Base-by-base conservation (phyloP, 306 rosid genomes). In the Medicago ruthenica region DNA sequence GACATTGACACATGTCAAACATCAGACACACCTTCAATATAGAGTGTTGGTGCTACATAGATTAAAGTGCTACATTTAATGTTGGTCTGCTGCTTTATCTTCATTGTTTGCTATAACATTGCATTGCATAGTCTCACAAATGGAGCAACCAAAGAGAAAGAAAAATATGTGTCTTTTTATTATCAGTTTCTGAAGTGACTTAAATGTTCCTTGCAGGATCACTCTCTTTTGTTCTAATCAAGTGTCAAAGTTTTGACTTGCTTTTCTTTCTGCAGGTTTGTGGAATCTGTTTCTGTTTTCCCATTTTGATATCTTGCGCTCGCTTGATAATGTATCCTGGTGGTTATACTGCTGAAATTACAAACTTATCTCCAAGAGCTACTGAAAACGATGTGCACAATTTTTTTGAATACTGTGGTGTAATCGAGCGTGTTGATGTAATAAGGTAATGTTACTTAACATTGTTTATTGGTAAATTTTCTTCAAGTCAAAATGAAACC, bases 321-420 rank as follows among this genome's bases (percentile, higher is more conserved):
- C 76, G 36, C 72, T 75, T 57, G 44, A 16, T 62, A 70, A 81
- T 95, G 99, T 80, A 85, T 81, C 68, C 77, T 8, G 88, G 83
- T 76, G 90, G 92, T 63, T 95, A 88, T 86, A 84, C 91, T 62
- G 96, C 89, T 76, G 93, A 87, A 85, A 88, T 90, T 67, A 87
- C 97, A 42, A 81, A 83, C 87, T 83, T 92, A 73, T 92, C 98
- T 41, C 87, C 97, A 22, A 80, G 83, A 61, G 96, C 93, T 53
- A 81, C 96, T 1, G 97, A 92, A 79, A 74, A 76, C 53, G 97
- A 95, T 77, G 89, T 95, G 71, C 75, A 67, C 15, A 85, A 87
- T 1, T 95, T 95, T 76, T 95, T 95, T 22, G 27, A 89, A 48
- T 86, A 95, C 63, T 90, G 97, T 67, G 99, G 99, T 53, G 73